Base-by-base conservation (phyloP, 2,329 filamentous ascomycete genomes). In the Fusarium sororula region DNA sequence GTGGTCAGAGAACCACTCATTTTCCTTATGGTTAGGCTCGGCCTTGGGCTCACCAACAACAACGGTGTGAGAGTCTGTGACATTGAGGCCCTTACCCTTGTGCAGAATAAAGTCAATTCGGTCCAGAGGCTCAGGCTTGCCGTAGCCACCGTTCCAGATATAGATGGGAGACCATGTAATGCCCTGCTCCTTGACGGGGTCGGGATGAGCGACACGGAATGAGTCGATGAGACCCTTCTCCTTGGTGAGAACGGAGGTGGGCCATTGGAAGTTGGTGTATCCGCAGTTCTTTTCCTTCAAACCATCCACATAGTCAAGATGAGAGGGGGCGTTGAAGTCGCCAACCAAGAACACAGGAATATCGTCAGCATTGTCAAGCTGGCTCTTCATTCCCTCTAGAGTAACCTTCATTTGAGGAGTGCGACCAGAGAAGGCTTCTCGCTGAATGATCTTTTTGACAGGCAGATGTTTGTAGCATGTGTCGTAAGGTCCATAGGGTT, bases 281-380 rank as follows among this genome's bases (percentile, higher is more conserved):
- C 81, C 82, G 62, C 84, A 85, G 75, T 85, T 80, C 66, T 78
- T 78, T 9, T 80, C 72, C 35, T 75, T 75, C 4, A 79, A 73
- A 10, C 73, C 78, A 10, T 83, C 79, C 7, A 79, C 81, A 77
- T 80, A 85, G 77, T 85, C 84, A 5, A 85, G 78, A 51, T 85
- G 84, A 24, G 84, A 85, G 0, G 84, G 84, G 2, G 84, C 83
- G 70, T 85, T 85, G 66, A 85, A 83, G 72, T 85, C 84, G 26
- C 84, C 84, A 1, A 81, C 76, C 4, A 85, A 61, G 37, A 85
- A 65, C 1, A 84, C 80, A 7, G 84, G 83, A 1, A 80, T 68
- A 0, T 77, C 73, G 30, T 82, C 78, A 0, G 81, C 74, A 30
- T 81, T 68, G 12, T 67, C 70, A 2, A 85, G 69, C 8, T 81